phyloP scores from a whole-genome alignment of 768 basidiomycete genomes.

The Mycena rebaudengoi region DNA sequence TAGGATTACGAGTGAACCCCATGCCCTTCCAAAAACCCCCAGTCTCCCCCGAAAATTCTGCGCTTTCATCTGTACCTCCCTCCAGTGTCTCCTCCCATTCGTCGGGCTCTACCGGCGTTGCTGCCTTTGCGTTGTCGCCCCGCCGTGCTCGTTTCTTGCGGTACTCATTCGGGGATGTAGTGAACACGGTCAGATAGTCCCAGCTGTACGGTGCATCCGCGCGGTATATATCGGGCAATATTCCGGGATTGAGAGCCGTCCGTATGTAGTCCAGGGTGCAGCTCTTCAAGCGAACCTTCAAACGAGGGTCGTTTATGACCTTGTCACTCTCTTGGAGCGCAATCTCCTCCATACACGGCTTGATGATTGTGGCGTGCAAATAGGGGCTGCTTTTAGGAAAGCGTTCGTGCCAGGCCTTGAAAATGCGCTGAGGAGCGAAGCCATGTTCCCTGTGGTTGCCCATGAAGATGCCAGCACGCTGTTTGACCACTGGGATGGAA shows the following conservation, averaged over 20 bases:
- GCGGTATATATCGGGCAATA: neutral
- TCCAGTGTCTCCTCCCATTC: slow-evolving; percentile 19
- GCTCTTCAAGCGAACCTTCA: slow-evolving; percentile 3
- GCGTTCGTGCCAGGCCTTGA: neutral
- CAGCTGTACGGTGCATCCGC: neutral
- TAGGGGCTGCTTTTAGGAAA: neutral
- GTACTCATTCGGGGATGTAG: neutral
- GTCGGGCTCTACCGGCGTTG: neutral
- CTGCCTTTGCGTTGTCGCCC: neutral
- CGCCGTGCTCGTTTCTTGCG: neutral
- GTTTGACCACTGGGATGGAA: neutral
- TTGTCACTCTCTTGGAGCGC: slow-evolving; percentile 16
- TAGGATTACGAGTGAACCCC: slow-evolving; percentile 35
- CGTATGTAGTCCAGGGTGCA: neutral
- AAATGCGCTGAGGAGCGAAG: neutral
- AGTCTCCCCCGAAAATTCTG: slow-evolving; percentile 8
- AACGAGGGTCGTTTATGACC: slow-evolving; percentile 5
- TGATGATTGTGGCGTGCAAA: neutral
- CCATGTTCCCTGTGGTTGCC: neutral
- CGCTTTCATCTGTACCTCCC: neutral
- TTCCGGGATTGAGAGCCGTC: neutral
- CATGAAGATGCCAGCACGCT: neutral
- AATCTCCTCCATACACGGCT: slow-evolving; percentile 5
- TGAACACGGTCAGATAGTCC: neutral
- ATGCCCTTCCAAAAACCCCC: slow-evolving; percentile 1